These are phyloP conservation scores for Dendrobium nobile DNA, from an alignment of 106 monocot genomes.

Conservation along the genomic window DNA sequence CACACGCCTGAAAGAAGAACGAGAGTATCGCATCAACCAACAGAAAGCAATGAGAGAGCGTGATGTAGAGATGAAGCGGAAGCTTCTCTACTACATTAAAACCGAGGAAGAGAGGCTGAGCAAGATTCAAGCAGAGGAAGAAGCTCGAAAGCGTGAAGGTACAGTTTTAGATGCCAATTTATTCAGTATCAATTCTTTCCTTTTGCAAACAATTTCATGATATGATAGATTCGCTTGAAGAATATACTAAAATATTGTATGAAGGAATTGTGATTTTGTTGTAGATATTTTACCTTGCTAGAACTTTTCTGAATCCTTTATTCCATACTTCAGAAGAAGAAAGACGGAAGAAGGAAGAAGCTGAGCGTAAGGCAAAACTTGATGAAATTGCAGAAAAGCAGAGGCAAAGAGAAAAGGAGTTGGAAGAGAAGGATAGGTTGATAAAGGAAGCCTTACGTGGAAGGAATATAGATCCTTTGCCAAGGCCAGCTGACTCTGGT, in stretches of 20 bases:
- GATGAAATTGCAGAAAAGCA: slow-evolving; percentile 86
- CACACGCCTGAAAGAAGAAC: slow-evolving; percentile 51
- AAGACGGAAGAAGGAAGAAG: slow-evolving; percentile 77
- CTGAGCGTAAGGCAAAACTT: slow-evolving; percentile 76
- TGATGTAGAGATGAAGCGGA: slow-evolving; percentile 60
- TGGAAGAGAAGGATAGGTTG: slow-evolving; percentile 74
- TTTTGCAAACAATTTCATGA: no score
- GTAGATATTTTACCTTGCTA: no score
- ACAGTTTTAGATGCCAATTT: background rate
- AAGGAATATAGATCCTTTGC: slow-evolving; percentile 15
- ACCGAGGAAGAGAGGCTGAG: slow-evolving; percentile 69
- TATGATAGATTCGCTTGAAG: no score
- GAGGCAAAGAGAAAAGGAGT: slow-evolving; percentile 75
- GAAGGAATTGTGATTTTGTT: no score
- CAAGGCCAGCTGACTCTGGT: slow-evolving; percentile 17
- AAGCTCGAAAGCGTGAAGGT: slow-evolving; percentile 82
- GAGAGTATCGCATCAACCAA: slow-evolving; percentile 50
- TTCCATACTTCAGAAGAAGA: slow-evolving; percentile 59
- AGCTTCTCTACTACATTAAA: slow-evolving; percentile 63
- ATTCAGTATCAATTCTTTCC: no score
- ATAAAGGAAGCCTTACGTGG: slow-evolving; percentile 42
- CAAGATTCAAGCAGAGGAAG: slow-evolving; percentile 76
- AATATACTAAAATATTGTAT: no score
- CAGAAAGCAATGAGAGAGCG: slow-evolving; percentile 31
- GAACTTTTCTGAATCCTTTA: no score